Evolutionary conservation across 2,329 filamentous ascomycete species (phyloP), one percentile per base, ranked within the genome.

Genomic region (Sphaceloma murrayae): DNA sequence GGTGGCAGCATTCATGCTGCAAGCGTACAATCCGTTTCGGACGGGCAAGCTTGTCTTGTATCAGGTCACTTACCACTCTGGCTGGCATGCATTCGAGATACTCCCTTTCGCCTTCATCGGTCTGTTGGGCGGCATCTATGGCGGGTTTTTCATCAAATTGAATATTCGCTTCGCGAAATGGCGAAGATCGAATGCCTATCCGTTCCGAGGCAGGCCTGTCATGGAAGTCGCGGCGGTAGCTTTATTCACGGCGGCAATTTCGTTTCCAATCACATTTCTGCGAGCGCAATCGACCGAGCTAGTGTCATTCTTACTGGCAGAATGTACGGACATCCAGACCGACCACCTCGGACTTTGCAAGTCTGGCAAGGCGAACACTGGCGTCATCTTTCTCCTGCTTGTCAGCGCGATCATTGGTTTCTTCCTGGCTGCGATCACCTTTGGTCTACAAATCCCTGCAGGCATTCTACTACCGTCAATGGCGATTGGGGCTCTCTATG

Each of bases 191-290:
- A 64, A 72, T n/a, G 53, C 36, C n/a, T 58, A 62, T 38, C 78
- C 77, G 58, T 75, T 86, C 11, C 78, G 82, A 22, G 64, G 63
- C 30, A 76, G 76, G 3, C 88, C 91, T 2, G 69, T 95, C 19
- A 62, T 74, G 10, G 88, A 96, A 65, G 89, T 96, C 7, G 66
- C 82, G 16, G 63, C 78, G n/a, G 77, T 94, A 17, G 80, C 89
- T 3, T 67, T 88, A 31, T 58, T 94, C 16, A 94, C 88, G 1
- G 86, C 89, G 1, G 61, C 96, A 33, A 76, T 96, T 63, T 95
- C 94, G 67, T 98, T 87, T 56, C 91, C 91, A 8, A 94, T 95
- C 64, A 81, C 87, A 46, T 96, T 95, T 63, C 94, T 96, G 82
- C 82, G 91, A 48, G 83, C 87, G 3, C 89, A 96, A 60, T 78